Percentiles rank a stretch among this genome's conserved stretches.
These are phyloP conservation scores for Bocquillonia castaneifolia DNA, from an alignment of 441 rosid species.

Conservation along the genomic window DNA sequence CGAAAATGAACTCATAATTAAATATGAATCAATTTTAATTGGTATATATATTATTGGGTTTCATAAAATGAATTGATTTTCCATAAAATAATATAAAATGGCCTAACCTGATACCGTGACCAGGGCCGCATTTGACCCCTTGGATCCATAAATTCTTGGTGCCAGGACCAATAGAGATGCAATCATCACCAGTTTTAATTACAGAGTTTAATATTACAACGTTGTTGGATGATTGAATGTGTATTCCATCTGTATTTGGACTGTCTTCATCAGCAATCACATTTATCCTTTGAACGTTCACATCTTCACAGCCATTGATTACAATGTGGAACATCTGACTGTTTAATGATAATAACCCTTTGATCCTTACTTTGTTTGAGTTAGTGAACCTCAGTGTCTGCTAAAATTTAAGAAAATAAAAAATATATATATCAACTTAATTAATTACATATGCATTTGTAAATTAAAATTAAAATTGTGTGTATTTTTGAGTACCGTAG, in stretches of 20 bases:
- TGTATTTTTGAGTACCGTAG: slow-evolving; percentile 52
- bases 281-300: not conserved
- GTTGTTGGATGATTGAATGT: not conserved
- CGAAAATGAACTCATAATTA: not conserved
- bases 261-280: slow-evolving; percentile 1
- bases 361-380: slow-evolving; percentile 5
- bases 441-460: not conserved
- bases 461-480: too few relatives aligned
- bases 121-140: slow-evolving; percentile 12
- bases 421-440: not conserved
- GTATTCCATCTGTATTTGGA: slow-evolving; percentile 22
- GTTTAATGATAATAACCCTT: not conserved
- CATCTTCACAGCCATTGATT: slow-evolving; percentile 8
- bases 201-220: slow-evolving; percentile 2
- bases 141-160: slow-evolving; percentile 1
- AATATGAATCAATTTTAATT: not conserved
- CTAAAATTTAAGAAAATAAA: not conserved
- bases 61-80: not conserved
- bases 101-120: slow-evolving; percentile 21
- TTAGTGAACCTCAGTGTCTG: slow-evolving; percentile 4
- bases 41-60: not conserved
- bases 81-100: not conserved
- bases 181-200: slow-evolving; percentile 18
- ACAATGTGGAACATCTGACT: slow-evolving; percentile 19
- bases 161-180: slow-evolving; percentile 22